Base-by-base conservation (phyloP, 2,329 filamentous ascomycete species). In the Ophiostoma sp. region DNA sequence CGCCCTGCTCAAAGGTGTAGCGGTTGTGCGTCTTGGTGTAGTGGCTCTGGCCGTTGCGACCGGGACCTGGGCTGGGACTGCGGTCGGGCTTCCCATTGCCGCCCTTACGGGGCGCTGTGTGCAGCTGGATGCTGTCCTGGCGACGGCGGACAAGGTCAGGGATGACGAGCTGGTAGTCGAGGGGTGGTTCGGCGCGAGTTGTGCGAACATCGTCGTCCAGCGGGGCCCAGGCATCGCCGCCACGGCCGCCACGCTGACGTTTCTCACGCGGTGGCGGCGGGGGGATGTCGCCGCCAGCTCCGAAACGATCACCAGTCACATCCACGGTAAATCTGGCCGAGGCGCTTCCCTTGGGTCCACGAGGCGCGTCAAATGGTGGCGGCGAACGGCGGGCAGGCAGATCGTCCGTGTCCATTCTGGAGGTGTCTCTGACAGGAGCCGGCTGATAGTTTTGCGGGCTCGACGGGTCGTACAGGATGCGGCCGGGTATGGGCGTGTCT, bases 1-100 rank as follows among this genome's bases (percentile, higher is more conserved):
- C 88, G 0, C 85, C 86, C 72, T 90, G 84, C 80, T 94, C 91
- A 77, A 94, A 94, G 0, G 90, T 91, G 79, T 93, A 94, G 42
- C 92, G 86, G 79, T 92, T 90, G 81, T 88, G 88, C 70, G 89
- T 75, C 83, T 80, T 87, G 87, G 75, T 84, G 63, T 76, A 76
- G 25, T 74, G 69, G 70, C 73, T 70, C 19, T 61, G 22, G 33
- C 45, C 45, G 12, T 25, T 84, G n/a, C 52, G 63, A 17, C 59
- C 72, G 2, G 69, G 39, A 25, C 50, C n/a, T 15, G 61, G 31
- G 5, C 69, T 72, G 31, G 55, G 69, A 4, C 52, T 50, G 4
- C 64, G 71, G 50, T 33, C 57, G 17, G 33, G 2, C 25, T 33
- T 36, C 17, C 50, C 48, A 8, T 50, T 66, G 28, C 7, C 50